Evolutionary conservation across 805 yeast species (phyloP).

Genomic region (Schwanniomyces yamadae): DNA sequence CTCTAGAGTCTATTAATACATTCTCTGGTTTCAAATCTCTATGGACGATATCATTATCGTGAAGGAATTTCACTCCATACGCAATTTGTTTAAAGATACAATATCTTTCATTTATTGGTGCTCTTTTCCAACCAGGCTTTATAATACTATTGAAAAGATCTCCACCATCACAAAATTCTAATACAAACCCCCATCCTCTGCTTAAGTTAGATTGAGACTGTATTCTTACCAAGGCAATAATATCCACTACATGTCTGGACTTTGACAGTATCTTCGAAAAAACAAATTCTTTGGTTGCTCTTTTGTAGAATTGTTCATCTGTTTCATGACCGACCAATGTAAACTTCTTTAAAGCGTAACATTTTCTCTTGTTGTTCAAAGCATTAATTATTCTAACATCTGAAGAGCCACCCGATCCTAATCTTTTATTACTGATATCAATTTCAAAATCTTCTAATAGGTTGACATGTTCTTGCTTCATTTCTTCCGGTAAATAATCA

Average conservation of each 20-base stretch:
- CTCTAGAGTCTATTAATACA: constrained; percentile 55
- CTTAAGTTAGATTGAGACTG: constrained; percentile 54
- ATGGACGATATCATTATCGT: constrained; percentile 66
- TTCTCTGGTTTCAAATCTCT: constrained; percentile 78
- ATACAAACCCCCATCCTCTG: constrained; percentile 75
- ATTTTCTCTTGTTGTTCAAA: constrained; percentile 38
- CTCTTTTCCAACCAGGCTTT: constrained; percentile 58
- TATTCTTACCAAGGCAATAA: constrained; percentile 53
- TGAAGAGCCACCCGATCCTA: constrained; percentile 76
- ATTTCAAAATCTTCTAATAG: constrained; percentile 56
- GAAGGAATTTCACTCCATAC: constrained; percentile 60
- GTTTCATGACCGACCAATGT: constrained; percentile 59
- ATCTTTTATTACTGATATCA: constrained; percentile 40
- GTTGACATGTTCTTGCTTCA: constrained; percentile 47
- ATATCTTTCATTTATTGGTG: constrained; percentile 50
- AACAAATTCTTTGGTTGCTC: constrained; percentile 64
- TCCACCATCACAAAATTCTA: constrained; percentile 61
- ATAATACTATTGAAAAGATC: constrained; percentile 59
- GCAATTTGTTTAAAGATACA: constrained; percentile 71
- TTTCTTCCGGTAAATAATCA: constrained; percentile 53
- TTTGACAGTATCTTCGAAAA: constrained; percentile 53
- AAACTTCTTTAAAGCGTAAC: constrained; percentile 67
- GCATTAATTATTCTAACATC: constrained; percentile 51
- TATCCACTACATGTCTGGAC: constrained; percentile 61
- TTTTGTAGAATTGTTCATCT: constrained; percentile 59